These are phyloP conservation scores for Metschnikowia rubicola DNA, from an alignment of 805 yeast genomes.

Conservation along the genomic window DNA sequence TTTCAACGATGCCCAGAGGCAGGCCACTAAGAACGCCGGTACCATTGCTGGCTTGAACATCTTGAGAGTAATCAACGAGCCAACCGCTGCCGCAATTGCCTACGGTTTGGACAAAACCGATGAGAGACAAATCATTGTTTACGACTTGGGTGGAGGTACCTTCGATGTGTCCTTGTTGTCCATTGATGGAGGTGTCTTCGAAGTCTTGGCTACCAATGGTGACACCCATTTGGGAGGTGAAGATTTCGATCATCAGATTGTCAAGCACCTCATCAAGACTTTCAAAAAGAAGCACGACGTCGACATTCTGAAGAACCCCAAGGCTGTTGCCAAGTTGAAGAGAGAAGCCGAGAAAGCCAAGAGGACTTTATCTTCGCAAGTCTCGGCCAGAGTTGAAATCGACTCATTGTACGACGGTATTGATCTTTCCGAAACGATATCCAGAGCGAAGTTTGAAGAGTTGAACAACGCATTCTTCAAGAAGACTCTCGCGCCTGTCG, in stretches of 20 bases:
- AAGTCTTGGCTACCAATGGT: conserved; percentile 40
- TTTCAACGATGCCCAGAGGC: conserved; percentile 24
- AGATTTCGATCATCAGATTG: conserved; percentile 21
- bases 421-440: conserved; percentile 21
- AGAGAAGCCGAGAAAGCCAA: conserved; percentile 23
- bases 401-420: conserved; percentile 22
- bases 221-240: conserved; percentile 25
- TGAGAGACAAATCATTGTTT: conserved; percentile 20
- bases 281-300: conserved; percentile 21
- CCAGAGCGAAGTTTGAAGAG: conserved; percentile 22
- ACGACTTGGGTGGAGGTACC: conserved; percentile 25
- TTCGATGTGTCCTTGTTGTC: conserved; percentile 24
- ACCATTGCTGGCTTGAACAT: conserved; percentile 22
- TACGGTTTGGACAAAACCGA: conserved; percentile 28
- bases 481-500: conserved; percentile 22
- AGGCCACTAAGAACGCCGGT: conserved; percentile 23
- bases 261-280: conserved; percentile 18
- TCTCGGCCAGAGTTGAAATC: conserved; percentile 19
- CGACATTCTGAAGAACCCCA: conserved; percentile 17
- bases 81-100: conserved; percentile 26
- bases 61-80: conserved; percentile 23
- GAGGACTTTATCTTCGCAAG: conserved; percentile 22
- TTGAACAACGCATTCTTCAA: conserved; percentile 21
- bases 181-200: conserved; percentile 22
- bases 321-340: conserved; percentile 23